These are phyloP conservation scores for Juncus effusus DNA, from an alignment of 176 grass and related monocot species.

Conservation along the genomic window DNA sequence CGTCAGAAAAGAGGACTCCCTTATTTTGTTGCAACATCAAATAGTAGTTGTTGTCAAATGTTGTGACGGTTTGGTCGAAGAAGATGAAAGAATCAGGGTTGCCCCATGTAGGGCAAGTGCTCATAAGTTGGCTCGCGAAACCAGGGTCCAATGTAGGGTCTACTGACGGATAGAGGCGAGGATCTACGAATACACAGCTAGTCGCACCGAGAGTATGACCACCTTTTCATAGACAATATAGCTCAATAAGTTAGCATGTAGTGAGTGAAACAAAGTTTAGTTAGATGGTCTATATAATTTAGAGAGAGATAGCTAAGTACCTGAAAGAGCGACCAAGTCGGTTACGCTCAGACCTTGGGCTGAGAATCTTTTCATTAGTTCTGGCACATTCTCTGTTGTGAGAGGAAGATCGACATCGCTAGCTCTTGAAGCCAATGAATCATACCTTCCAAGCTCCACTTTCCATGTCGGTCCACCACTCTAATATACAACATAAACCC, in stretches of 20 bases:
- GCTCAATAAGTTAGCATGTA: not conserved
- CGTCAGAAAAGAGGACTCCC: slow-evolving; percentile 57
- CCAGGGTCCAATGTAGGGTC: slow-evolving; percentile 28
- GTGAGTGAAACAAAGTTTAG: no score
- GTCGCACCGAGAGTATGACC: slow-evolving; percentile 69
- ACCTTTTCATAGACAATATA: slow-evolving; percentile 9
- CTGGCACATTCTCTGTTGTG: slow-evolving; percentile 33
- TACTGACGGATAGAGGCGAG: slow-evolving; percentile 36
- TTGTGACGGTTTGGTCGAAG: slow-evolving; percentile 55
- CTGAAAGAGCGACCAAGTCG: slow-evolving; percentile 78
- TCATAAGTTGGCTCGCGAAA: slow-evolving; percentile 46
- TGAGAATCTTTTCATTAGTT: slow-evolving; percentile 45
- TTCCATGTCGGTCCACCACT: slow-evolving; percentile 54
- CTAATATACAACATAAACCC: not conserved
- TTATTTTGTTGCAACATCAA: slow-evolving; percentile 42
- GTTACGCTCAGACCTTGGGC: slow-evolving; percentile 40
- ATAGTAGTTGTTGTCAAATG: slow-evolving; percentile 74
- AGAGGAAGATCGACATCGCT: slow-evolving; percentile 40
- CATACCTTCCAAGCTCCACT: slow-evolving; percentile 65
- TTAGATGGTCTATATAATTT: no score
- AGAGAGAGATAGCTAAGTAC: slow-evolving; percentile 10
- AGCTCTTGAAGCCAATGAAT: slow-evolving; percentile 47
- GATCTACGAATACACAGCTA: slow-evolving; percentile 51
- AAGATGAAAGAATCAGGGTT: slow-evolving; percentile 36
- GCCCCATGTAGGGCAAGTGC: slow-evolving; percentile 36